Base-by-base conservation (phyloP, 108 stramenopile species). In the Nitzschia sp. region DNA sequence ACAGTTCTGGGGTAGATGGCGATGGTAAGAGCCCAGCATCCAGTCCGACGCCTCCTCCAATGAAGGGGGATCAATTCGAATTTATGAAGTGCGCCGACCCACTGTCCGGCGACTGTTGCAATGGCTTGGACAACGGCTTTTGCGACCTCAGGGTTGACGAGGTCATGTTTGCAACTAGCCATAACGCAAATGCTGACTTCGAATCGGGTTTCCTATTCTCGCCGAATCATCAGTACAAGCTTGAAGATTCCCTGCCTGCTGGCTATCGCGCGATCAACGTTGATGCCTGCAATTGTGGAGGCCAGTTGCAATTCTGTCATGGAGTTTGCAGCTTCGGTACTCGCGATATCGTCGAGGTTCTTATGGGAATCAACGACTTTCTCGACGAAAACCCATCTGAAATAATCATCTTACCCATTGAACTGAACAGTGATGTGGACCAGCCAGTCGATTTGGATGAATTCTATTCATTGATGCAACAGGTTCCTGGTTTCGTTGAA, bases 231-330 rank as follows among this genome's bases (percentile, higher is more conserved):
- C 61, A 73, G 18, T 58, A 64, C 17, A 64, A 67, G 11, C 68
- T 92, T 31, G 91, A 92, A 61, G 49, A 64, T 42, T 85, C 91
- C 0, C 51, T 92, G 29, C 64, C 80, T 35, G 85, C 81, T 3
- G 91, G 91, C 45, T 90, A 85, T 62, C 82, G 91, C 13, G 86
- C 77, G 0, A 65, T 92, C 34, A 82, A 80, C 70, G 32, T 92
- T 0, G 87, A 88, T 64, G 54, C 83, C 54, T 89, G 91, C 63
- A 68, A 82, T 30, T 92, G 91, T 51, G 79, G 73, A 51, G 83
- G 82, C 9, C 55, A 70, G 9, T 15, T 80, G 8, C 65, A 67
- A 29, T 84, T 92, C 38, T 88, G 85, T 31, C 86, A 92, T 51
- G 77, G 74, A 0, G 32, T 48, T 17, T 92, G 91, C 51, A 57